Base-by-base conservation (phyloP, 2,329 filamentous ascomycete species). In the Colletotrichum filicis region DNA sequence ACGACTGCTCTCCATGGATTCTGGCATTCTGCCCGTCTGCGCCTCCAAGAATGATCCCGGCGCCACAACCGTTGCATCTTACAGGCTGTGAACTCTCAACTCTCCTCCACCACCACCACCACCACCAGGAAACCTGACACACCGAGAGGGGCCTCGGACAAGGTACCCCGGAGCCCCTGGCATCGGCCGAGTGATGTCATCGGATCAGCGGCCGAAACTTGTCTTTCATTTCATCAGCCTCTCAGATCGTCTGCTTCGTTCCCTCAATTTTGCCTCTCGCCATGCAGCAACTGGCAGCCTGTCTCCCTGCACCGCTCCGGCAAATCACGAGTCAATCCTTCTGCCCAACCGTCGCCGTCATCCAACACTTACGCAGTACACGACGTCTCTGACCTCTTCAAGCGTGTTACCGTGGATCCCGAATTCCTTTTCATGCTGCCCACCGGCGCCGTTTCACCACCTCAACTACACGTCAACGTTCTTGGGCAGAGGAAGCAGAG, bases 151-250 rank as follows among this genome's bases (percentile, higher is more conserved):
- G 32, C 22, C 19, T 32, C 61, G 57, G 68, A 53, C 67, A 67
- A 67, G 68, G 71, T 62, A 63, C 56, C 67, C 62, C 37, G 62
- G 24, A 57, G 49, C 58, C 62, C 24, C 52, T 67, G 57, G 67
- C 32, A 56, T 62, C 57, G 62, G 71, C 68, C 52, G 71, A 74
- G 52, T 74, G 71, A 74, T 74, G 71, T 74, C 71, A 74, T 74
- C 58, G 52, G 66, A 67, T 72, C 62, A 62, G 52, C 37, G 52
- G 52, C 26, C 61, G 55, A 71, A 63, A 63, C 66, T 55, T 64
- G 69, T 63, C 53, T 68, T 58, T 63, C 65, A 5, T 30, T 53
- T 37, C 22, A n/a, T 67, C 49, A 62, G 57, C 63, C 64, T 72
- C 58, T 72, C 65, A 61, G 65, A 68, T 53, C 55, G 24, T 68